Evolutionary conservation across 176 grass and related monocot species (phyloP), one percentile per base, ranked within the genome.

Genomic region (Bolboschoenus planiculmis): DNA sequence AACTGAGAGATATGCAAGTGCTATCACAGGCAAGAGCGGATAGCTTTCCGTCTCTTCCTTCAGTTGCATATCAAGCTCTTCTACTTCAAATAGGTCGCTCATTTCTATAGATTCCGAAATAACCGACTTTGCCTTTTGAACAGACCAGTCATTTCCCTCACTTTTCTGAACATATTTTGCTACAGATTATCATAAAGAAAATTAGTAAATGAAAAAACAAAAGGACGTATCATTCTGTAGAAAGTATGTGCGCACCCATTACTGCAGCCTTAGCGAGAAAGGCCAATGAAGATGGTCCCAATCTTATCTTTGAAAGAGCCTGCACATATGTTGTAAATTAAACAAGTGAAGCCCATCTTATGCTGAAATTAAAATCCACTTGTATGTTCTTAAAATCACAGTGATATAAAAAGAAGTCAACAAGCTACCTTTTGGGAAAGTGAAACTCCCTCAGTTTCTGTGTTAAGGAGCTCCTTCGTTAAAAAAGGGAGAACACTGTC

Each of bases 401-500:
- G 29, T 13, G 47, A 36, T 36, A 14, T 34, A 10, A 57, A 24
- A 73, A 76, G 35, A 44, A 87, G 83, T 14, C 15, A 37, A 39
- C 15, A 10, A 67, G n/a, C 1, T 59, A 97, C 95, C 92, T 88
- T 89, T 67, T 86, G 85, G 44, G 90, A 88, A 77, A 90, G 82
- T 44, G 81, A 89, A 75, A 85, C 87, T 56, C 83, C 88, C 62
- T 89, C 85, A 42, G 76, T 88, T 90, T 94, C 89, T 65, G 79
- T 63, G 87, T 90, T 85, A 78, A 86, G 81, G 44, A 65, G 56
- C 42, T 97, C 95, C 63, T 91, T 87, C 10, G 85, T 83, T 53
- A 97, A 66, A 79, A 94, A 97, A 24, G 92, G 92, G 81, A 97
- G 92, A 67, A 97, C 83, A 72, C 55, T 92, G 86, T 97, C 95